Evolutionary conservation across 2,329 filamentous ascomycete genomes (phyloP).

Genomic region (Sporothrix mexicana): DNA sequence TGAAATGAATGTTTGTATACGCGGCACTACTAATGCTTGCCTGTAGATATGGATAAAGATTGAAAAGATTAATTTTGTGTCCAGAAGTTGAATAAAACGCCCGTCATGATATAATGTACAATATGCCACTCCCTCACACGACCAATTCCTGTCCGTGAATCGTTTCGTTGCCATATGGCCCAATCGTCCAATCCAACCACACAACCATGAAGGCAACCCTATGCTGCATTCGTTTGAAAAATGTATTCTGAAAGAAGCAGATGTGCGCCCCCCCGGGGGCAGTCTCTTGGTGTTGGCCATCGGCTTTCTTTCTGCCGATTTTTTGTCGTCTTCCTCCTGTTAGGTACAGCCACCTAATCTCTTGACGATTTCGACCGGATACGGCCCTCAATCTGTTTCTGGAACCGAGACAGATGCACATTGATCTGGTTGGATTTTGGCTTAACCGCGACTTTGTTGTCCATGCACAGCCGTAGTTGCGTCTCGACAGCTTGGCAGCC

Average conservation of each 20-base stretch:
- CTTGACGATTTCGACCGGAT: conserved; percentile 22
- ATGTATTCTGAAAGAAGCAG: too few relatives aligned
- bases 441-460: conserved; percentile 63
- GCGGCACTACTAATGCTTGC: neutral
- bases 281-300: too few relatives aligned
- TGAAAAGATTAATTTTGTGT: conserved; percentile 13
- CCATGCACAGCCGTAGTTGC: conserved; percentile 75
- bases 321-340: neutral
- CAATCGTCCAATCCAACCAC: neutral
- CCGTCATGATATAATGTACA: conserved; percentile 32
- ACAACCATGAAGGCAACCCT: too few relatives aligned
- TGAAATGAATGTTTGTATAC: neutral
- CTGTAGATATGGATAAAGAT: neutral
- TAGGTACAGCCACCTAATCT: conserved; percentile 33
- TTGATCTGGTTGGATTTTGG: conserved; percentile 79
- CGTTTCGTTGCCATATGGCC: neutral
- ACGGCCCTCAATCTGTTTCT: conserved; percentile 66
- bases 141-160: neutral
- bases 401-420: conserved; percentile 84
- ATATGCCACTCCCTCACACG: neutral
- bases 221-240: too few relatives aligned
- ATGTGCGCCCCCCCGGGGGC: too few relatives aligned
- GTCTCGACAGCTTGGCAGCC: conserved; percentile 66
- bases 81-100: conserved; percentile 26
- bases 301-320: neutral